These are phyloP conservation scores for Alternaria infectoria DNA, from an alignment of 2,329 filamentous ascomycete genomes.

Conservation along the genomic window DNA sequence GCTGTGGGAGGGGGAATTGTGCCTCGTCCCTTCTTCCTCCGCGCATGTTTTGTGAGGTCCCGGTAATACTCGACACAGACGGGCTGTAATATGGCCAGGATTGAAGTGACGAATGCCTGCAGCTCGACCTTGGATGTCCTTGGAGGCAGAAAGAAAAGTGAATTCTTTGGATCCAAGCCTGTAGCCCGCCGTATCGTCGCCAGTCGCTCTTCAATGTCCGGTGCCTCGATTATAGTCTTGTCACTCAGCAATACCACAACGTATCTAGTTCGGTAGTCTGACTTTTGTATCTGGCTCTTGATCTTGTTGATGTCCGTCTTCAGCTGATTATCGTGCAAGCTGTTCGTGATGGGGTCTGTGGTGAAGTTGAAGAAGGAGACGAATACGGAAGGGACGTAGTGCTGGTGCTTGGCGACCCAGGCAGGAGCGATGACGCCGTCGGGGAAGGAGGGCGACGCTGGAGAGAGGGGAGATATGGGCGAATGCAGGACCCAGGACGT, in stretches of 20 bases:
- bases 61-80: conserved; percentile 88
- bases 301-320: conserved; percentile 85
- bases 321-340: conserved; percentile 82
- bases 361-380: conserved; percentile 81
- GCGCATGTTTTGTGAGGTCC: conserved; percentile 88
- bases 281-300: conserved; percentile 70
- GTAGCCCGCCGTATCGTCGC: conserved; percentile 80
- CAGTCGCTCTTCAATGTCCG: conserved; percentile 75
- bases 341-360: conserved; percentile 74
- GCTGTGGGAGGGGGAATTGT: conserved; percentile 80
- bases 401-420: conserved; percentile 91
- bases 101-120: conserved; percentile 72
- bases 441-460: conserved; percentile 81
- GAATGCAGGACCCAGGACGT: conserved; percentile 73
- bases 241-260: conserved; percentile 80
- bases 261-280: conserved; percentile 78
- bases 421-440: conserved; percentile 82
- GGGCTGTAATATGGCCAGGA: conserved; percentile 75
- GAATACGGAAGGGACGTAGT: conserved; percentile 79
- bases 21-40: conserved; percentile 84
- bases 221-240: conserved; percentile 63
- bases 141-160: conserved; percentile 80
- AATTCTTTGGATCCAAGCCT: conserved; percentile 79
- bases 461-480: conserved; percentile 87
- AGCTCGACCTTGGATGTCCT: conserved; percentile 74